phyloP scores from a whole-genome alignment of 345 rosid species.

The Murraya koenigii region DNA sequence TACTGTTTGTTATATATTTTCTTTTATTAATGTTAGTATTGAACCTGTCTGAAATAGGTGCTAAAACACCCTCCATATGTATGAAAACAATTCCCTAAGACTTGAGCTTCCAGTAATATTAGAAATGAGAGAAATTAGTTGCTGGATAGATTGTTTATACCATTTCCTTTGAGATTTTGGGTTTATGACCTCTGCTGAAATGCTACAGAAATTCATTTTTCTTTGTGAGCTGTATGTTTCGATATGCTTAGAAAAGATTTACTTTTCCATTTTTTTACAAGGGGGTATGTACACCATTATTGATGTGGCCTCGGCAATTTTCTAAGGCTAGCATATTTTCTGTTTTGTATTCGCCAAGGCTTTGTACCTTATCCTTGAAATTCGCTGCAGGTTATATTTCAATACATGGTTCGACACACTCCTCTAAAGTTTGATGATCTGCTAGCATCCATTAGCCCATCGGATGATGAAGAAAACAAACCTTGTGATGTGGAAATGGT shows the following conservation, averaged over 20 bases:
- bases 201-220: background rate
- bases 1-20: background rate
- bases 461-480: constrained; percentile 45
- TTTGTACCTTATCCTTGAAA: constrained; percentile 6
- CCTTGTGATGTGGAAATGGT: constrained; percentile 67
- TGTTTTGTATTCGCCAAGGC: background rate
- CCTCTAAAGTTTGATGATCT: constrained; percentile 82
- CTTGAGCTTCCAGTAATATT: background rate
- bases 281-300: background rate
- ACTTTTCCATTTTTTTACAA: no score
- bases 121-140: background rate
- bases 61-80: background rate
- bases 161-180: background rate
- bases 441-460: constrained; percentile 40
- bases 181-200: background rate
- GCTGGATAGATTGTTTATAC: no score
- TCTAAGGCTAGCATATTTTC: background rate
- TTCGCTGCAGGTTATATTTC: constrained; percentile 73
- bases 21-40: background rate
- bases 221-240: background rate
- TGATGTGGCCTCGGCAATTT: background rate
- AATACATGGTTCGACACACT: constrained; percentile 66
- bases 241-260: background rate
- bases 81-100: background rate
- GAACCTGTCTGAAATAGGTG: background rate